Base-by-base conservation (phyloP, 1,284 basidiomycete species). In the Heterobasidion annosum region DNA sequence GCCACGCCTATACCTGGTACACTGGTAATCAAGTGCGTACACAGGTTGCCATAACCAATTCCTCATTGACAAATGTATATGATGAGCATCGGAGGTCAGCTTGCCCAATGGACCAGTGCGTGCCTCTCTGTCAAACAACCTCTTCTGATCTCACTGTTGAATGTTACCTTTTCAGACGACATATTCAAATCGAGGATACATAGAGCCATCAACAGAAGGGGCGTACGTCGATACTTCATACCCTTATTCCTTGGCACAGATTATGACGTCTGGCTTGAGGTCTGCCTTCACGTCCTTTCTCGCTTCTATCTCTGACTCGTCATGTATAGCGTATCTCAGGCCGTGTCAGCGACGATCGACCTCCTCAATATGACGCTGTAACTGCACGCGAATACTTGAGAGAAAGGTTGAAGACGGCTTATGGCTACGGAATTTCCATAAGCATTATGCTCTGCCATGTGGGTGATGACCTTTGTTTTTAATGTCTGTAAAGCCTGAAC, bases 31-130 rank as follows among this genome's bases (percentile, higher is more conserved):
- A 93, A 93, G 83, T 86, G 62, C 19, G 67, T 57, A 35, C 19
- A 18, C 12, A n/a, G 44, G 10, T 45, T 51, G 1, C 3, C 34
- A 5, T 19, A 5, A n/a, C 2, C 58, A 8, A 37, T n/a, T 9
- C 51, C 40, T 47, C 54, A 48, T 51, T 34, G 58, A 46, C 25
- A 25, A 25, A 25, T 25, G 25, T 25, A 25, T 25, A 25, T 19
- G 19, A 8, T 9, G 1, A 91, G 88, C 70, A 74, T 95, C 42
- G 92, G 88, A 16, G 92, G 94, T 66, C 90, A 93, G 63, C 79
- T 95, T 58, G 84, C 90, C 13, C 73, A 89, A 33, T 92, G 91
- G 89, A 92, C 92, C 19, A 94, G 91, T 93, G 61, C 61, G 83
- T 3, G 25, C 25, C 70, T 10, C 40, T 47, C 50, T 48, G 10